Conservation (phyloP, 2,329 filamentous ascomycete genomes). For the Ustulina deusta region DNA sequence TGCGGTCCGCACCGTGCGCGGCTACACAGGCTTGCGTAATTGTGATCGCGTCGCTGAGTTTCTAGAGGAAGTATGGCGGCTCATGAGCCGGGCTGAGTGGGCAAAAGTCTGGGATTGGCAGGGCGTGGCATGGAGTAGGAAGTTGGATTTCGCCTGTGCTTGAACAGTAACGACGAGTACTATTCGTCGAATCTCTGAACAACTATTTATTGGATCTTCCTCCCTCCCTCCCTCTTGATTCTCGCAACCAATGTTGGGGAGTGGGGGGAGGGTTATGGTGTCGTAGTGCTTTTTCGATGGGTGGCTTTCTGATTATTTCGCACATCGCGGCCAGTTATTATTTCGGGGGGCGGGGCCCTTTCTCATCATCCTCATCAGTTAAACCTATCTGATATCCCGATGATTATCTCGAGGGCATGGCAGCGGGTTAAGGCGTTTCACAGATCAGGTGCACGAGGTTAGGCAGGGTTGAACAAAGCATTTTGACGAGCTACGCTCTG, state of each 20-base stretch:
- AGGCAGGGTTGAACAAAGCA: constrained; percentile 22
- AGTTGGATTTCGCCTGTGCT: constrained; percentile 67
- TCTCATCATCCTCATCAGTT: constrained; percentile 3
- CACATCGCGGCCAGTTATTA: constrained; percentile 1
- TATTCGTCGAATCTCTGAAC: not conserved
- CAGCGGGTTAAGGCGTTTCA: constrained; percentile 24
- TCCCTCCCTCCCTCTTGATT: not conserved
- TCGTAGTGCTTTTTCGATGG: constrained; percentile 6
- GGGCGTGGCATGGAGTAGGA: constrained; percentile 63
- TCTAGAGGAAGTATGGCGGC: constrained; percentile 69
- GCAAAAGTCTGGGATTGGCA: constrained; percentile 74
- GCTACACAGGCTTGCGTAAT: constrained; percentile 71
- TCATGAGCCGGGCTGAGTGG: constrained; percentile 71
- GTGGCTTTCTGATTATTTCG: constrained; percentile 8
- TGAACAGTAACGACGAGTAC: constrained; percentile 37
- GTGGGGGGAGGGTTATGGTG: not conserved
- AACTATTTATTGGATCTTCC: not conserved
- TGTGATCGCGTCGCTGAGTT: constrained; percentile 66
- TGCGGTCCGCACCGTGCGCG: constrained; percentile 63
- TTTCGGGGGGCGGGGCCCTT: not conserved
- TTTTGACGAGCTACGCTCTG: constrained; percentile 11
- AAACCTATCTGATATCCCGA: constrained; percentile 21
- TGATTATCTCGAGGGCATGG: constrained; percentile 2
- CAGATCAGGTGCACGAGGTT: constrained; percentile 24
- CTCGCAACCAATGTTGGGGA: not conserved